Evolutionary conservation across 108 stramenopile species (phyloP), one percentile per base, ranked within the genome.

Genomic region (Schizochytrium sp.): DNA sequence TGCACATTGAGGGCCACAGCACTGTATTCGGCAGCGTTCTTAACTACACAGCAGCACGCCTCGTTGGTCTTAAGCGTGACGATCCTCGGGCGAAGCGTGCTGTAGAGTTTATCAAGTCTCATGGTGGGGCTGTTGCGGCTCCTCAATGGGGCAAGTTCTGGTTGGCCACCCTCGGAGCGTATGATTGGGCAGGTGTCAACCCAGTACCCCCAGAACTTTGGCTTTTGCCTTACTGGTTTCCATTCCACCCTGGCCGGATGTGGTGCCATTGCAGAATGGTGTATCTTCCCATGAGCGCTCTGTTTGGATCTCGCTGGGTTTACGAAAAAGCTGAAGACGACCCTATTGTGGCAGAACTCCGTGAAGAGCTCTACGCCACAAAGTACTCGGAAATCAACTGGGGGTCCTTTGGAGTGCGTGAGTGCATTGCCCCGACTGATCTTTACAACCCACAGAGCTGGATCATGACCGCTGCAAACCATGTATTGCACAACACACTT

Each of bases 201-300:
- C 94, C 95, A 50, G 95, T 97, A 2, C 98, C 98, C 15, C 95
- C 97, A 13, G 99, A 99, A 95, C 97, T 98, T 96, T 98, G 98
- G 98, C 91, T 98, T 38, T 94, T 99, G 42, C 99, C 99, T 17
- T 94, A 97, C 58, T 99, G 98, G 98, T 96, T 96, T 90, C 97
- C 98, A 13, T 98, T 99, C 91, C 98, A 98, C 93, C 99, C 99
- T 17, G 96, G 97, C 59, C 92, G 97, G 12, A 94, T 99, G 92
- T 99, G 99, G 99, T 99, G 99, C 90, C 99, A 99, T 91, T 96
- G 95, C 44, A 95, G 99, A 42, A 99, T 99, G 99, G 99, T 99
- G 38, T 98, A 98, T 90, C 91, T 99, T 13, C 98, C 98, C 46
- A 98, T 98, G 98, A 95, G 96, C 57, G 97, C 97, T 89, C 90